phyloP scores from a whole-genome alignment of 2,329 filamentous ascomycete species.

The Pezicula carpinea region DNA sequence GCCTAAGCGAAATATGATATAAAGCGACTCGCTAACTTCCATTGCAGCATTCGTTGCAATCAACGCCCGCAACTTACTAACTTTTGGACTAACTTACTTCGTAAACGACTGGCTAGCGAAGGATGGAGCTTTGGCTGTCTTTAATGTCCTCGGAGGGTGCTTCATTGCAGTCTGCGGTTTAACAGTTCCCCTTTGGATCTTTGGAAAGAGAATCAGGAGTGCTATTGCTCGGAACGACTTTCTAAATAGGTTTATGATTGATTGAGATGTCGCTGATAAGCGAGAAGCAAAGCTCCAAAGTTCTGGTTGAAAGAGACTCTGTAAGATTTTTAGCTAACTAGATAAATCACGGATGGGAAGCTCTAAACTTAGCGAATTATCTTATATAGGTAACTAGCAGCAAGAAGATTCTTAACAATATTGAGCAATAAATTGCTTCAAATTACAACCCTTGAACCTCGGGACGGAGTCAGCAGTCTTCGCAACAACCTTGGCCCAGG shows the following conservation, averaged over 20 bases:
- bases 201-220: constrained; percentile 18
- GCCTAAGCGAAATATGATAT: not conserved
- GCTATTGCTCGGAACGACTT: constrained; percentile 11
- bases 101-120: constrained; percentile 36
- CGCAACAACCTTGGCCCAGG: too few species aligned
- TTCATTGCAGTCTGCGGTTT: constrained; percentile 17
- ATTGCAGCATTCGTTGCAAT: constrained; percentile 16
- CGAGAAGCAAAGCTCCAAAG: too few species aligned
- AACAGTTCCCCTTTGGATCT: constrained; percentile 18
- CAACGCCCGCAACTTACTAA: constrained; percentile 32
- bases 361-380: too few species aligned
- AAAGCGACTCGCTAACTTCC: not conserved
- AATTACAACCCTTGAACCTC: too few species aligned
- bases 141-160: constrained; percentile 32
- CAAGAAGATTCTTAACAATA: too few species aligned
- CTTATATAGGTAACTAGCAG: too few species aligned
- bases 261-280: not conserved
- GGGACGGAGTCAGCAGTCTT: too few species aligned
- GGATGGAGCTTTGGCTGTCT: constrained; percentile 31
- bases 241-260: constrained; percentile 16
- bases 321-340: too few species aligned
- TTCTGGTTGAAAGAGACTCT: too few species aligned
- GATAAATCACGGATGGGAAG: too few species aligned
- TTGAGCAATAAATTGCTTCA: too few species aligned
- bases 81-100: constrained; percentile 38